A percentile compares a stretch with the other conserved stretches of the same genome.
phyloP scores from a whole-genome alignment of 768 basidiomycete genomes.

The Suillus decipiens region DNA sequence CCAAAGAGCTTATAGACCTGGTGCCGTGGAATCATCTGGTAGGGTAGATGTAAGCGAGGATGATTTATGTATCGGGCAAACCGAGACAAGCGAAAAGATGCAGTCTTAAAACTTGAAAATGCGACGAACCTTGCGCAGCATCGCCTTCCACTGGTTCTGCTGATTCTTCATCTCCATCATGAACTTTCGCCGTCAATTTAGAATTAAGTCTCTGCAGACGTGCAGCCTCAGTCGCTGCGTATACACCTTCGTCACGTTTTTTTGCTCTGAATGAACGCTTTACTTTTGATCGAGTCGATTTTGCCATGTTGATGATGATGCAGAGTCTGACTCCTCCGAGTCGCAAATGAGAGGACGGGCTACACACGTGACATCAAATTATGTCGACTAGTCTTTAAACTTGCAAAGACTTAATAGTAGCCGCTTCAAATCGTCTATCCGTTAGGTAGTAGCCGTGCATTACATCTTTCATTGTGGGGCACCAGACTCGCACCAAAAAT shows the following conservation, averaged over 20 bases:
- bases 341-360: neutral
- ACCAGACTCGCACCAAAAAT: neutral
- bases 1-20: slow-evolving; percentile 25
- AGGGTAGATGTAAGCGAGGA: neutral
- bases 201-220: slow-evolving; percentile 70
- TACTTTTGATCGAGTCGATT: slow-evolving; percentile 79
- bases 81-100: neutral
- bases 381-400: too few species aligned
- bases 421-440: neutral
- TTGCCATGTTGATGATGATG: slow-evolving; percentile 57
- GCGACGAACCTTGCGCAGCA: slow-evolving; percentile 59
- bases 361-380: neutral
- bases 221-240: slow-evolving; percentile 76
- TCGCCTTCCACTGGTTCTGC: slow-evolving; percentile 30
- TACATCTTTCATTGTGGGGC: neutral
- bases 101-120: slow-evolving; percentile 19
- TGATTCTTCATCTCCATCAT: slow-evolving; percentile 33
- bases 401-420: neutral
- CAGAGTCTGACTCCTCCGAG: too few species aligned
- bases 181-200: slow-evolving; percentile 56
- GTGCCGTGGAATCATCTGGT: slow-evolving; percentile 19
- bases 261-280: slow-evolving; percentile 78
- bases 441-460: neutral
- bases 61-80: neutral
- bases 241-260: slow-evolving; percentile 74